Conservation (phyloP, 116 monocot species). For the Thalassia testudinum region DNA sequence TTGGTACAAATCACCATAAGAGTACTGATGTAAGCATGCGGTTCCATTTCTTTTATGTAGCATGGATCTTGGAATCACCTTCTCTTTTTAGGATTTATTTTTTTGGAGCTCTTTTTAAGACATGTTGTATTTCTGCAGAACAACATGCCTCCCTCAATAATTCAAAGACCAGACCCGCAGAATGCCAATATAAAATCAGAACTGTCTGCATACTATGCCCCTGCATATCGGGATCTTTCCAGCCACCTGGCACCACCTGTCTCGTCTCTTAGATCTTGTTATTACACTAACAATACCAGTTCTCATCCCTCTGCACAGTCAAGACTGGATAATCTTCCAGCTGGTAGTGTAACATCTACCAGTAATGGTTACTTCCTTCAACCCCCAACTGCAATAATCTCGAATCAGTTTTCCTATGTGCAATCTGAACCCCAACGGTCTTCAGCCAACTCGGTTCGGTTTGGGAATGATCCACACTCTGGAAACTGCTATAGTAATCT, state of each 20-base stretch:
- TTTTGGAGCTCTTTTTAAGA: too few relatives aligned
- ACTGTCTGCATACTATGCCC: slow-evolving; percentile 19
- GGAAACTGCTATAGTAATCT: slow-evolving; percentile 23
- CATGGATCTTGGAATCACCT: neutral
- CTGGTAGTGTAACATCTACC: slow-evolving; percentile 8
- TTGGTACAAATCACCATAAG: slow-evolving; percentile 7
- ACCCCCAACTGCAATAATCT: slow-evolving; percentile 41
- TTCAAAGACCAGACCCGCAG: slow-evolving; percentile 11
- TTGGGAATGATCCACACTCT: slow-evolving; percentile 21
- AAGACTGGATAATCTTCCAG: slow-evolving; percentile 21
- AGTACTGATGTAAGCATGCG: slow-evolving; percentile 26
- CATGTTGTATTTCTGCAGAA: slow-evolving; percentile 22
- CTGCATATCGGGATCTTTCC: slow-evolving; percentile 32
- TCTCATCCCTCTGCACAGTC: slow-evolving; percentile 17
- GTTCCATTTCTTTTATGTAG: neutral
- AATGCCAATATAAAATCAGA: slow-evolving; percentile 17
- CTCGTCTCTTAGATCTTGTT: slow-evolving; percentile 31
- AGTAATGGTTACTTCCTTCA: slow-evolving; percentile 49
- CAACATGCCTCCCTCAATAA: slow-evolving; percentile 10
- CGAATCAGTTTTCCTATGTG: slow-evolving; percentile 67
- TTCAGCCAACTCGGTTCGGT: slow-evolving; percentile 21
- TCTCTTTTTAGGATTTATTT: neutral
- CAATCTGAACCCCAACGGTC: slow-evolving; percentile 36
- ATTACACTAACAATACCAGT: slow-evolving; percentile 12
- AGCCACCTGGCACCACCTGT: slow-evolving; percentile 30